A percentile compares a stretch with the other conserved stretches of the same genome.
Conservation (phyloP, 176 grass and related monocot genomes). For the Aegilops longissima region DNA sequence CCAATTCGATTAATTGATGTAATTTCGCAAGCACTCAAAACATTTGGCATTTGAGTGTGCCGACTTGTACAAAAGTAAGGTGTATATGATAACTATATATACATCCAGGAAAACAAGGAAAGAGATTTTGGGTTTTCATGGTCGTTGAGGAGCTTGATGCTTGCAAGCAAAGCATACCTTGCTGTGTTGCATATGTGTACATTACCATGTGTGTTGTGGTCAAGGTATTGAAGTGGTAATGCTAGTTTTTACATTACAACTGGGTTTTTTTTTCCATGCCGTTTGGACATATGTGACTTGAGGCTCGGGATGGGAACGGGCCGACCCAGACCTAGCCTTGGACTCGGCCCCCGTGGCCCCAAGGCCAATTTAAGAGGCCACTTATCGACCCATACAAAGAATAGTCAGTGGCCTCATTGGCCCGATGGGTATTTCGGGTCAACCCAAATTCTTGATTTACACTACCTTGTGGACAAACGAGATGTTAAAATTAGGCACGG, state of each 20-base stretch:
- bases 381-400: too few species aligned
- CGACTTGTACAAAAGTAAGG: conserved; percentile 34
- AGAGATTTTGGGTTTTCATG: not conserved
- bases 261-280: not conserved
- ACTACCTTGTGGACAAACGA: too few species aligned
- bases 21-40: too few species aligned
- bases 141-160: conserved; percentile 1
- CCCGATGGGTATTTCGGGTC: too few species aligned
- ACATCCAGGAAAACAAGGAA: not conserved
- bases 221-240: not conserved
- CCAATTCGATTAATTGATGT: too few species aligned
- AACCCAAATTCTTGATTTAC: too few species aligned
- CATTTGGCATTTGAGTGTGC: conserved; percentile 19
- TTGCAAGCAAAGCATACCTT: conserved; percentile 38
- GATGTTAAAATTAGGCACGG: too few species aligned
- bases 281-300: not conserved
- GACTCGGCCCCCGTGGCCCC: too few species aligned
- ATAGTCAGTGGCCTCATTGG: too few species aligned
- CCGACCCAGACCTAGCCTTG: too few species aligned
- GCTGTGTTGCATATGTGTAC: not conserved
- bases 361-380: too few species aligned
- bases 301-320: too few species aligned
- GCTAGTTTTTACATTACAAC: not conserved
- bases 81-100: not conserved
- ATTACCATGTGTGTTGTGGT: not conserved